Conservation (phyloP, 2,329 filamentous ascomycete genomes). For the Phyllosticta capitalensis region DNA sequence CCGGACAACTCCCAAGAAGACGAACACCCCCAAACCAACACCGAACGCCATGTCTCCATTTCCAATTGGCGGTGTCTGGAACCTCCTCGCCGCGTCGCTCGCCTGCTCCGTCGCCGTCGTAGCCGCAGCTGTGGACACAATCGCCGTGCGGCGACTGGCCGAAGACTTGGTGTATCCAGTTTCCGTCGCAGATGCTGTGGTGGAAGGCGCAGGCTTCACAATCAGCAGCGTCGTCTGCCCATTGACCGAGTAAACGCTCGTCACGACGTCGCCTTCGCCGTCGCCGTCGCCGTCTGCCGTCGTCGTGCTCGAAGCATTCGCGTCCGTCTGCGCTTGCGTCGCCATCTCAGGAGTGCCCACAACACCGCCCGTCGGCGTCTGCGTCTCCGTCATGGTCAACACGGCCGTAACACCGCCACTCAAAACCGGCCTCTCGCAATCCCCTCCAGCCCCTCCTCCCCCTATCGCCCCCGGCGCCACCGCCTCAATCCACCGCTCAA, state of each 20-base stretch:
- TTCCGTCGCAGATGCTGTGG: not conserved
- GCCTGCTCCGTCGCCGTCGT: not conserved
- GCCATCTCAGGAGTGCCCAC: not conserved
- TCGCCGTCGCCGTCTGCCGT: not conserved
- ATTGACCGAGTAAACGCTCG: not conserved
- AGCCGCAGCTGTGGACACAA: not conserved
- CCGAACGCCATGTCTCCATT: not conserved
- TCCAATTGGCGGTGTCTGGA: not conserved
- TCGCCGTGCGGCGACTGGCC: not conserved
- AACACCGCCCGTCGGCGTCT: not conserved
- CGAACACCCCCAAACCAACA: not conserved
- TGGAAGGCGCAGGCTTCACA: not conserved
- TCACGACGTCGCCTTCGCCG: not conserved
- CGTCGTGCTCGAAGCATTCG: not conserved
- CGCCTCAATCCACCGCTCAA: not conserved
- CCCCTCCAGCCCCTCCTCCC: too few relatives aligned
- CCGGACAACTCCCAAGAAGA: not conserved
- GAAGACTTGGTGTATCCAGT: not conserved
- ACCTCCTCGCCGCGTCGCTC: not conserved
- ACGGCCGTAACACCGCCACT: not conserved
- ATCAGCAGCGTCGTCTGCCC: conserved; percentile 1
- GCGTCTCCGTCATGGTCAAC: not conserved
- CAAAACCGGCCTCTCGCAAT: not conserved
- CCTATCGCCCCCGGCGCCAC: not conserved
- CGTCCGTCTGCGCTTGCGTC: not conserved